A percentile compares a stretch with the other conserved stretches of the same genome.
Conservation (phyloP, 2,329 filamentous ascomycete species). For the Penicillium sp. region DNA sequence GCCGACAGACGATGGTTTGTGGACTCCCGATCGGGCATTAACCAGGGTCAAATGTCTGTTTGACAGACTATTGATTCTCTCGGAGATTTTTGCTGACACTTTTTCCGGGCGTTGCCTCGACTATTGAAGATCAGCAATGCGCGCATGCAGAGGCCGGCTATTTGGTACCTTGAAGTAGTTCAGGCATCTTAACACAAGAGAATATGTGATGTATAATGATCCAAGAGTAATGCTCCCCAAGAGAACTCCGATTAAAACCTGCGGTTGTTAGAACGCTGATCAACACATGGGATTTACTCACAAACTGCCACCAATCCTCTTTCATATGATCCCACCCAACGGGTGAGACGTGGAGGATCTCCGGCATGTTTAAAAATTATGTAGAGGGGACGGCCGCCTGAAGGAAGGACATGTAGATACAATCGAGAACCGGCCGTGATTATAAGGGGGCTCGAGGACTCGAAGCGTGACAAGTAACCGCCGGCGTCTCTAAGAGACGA, state of each 20-base stretch:
- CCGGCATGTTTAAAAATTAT: constrained; percentile 34
- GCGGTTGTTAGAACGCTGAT: constrained; percentile 21
- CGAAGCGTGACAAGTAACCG: neutral
- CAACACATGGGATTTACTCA: constrained; percentile 29
- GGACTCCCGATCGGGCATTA: constrained; percentile 14
- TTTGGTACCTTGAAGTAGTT: constrained; percentile 36
- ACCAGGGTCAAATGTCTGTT: constrained; percentile 29
- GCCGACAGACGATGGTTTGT: constrained; percentile 45
- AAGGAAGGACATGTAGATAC: constrained; percentile 20
- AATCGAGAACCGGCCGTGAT: neutral
- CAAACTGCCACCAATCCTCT: constrained; percentile 50
- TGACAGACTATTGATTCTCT: constrained; percentile 30
- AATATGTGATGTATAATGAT: constrained; percentile 36
- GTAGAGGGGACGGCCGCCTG: constrained; percentile 8
- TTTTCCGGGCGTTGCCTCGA: constrained; percentile 28
- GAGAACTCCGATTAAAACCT: constrained; percentile 44
- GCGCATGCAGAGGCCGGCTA: neutral
- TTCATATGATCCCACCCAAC: constrained; percentile 44
- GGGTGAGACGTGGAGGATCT: constrained; percentile 35
- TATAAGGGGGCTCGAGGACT: constrained; percentile 5
- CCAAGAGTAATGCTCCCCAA: constrained; percentile 36
- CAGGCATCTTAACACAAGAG: constrained; percentile 26
- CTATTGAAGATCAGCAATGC: constrained; percentile 24
- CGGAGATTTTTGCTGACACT: constrained; percentile 31
- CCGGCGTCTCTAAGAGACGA: constrained; percentile 4